These are phyloP conservation scores for Coprinopsis marcescibilis DNA, from an alignment of 768 basidiomycete genomes.

Conservation along the genomic window DNA sequence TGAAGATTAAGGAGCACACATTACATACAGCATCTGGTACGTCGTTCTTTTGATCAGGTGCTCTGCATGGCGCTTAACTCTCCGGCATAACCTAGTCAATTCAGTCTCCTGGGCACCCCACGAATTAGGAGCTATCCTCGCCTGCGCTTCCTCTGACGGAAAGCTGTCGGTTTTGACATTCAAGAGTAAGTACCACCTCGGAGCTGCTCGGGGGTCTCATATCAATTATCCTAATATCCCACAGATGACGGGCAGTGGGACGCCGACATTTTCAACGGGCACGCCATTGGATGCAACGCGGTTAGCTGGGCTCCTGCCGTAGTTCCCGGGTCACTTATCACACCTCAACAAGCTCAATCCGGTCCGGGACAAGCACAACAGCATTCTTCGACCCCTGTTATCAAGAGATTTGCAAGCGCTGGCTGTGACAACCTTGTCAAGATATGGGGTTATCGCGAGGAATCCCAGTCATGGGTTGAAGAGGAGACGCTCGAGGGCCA, in stretches of 20 bases:
- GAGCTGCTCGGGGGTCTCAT: too few species aligned
- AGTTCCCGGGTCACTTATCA: conserved; percentile 78
- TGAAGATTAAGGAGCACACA: conserved; percentile 92
- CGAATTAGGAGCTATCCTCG: conserved; percentile 93
- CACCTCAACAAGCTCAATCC: conserved; percentile 50
- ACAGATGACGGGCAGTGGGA: conserved; percentile 96
- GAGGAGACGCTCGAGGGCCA: conserved; percentile 91
- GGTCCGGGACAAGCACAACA: conserved; percentile 40
- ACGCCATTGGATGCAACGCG: conserved; percentile 94
- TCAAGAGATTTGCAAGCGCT: conserved; percentile 91
- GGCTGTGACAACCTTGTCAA: conserved; percentile 95
- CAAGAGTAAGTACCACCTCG: conserved; percentile 68
- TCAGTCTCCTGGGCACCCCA: conserved; percentile 99
- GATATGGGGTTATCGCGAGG: conserved; percentile 89
- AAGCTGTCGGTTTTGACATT: conserved; percentile 95
- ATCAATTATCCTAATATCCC: conserved; percentile 2
- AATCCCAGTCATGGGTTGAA: conserved; percentile 83
- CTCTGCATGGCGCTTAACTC: background rate
- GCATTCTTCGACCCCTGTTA: conserved; percentile 40
- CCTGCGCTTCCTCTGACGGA: conserved; percentile 95
- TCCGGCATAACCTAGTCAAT: conserved; percentile 59
- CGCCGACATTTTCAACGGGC: conserved; percentile 90
- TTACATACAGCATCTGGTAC: conserved; percentile 90
- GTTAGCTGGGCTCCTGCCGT: conserved; percentile 96
- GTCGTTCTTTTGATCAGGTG: too few species aligned